Evolutionary conservation across 441 rosid species (phyloP).

Genomic region (Eruca vesicaria): DNA sequence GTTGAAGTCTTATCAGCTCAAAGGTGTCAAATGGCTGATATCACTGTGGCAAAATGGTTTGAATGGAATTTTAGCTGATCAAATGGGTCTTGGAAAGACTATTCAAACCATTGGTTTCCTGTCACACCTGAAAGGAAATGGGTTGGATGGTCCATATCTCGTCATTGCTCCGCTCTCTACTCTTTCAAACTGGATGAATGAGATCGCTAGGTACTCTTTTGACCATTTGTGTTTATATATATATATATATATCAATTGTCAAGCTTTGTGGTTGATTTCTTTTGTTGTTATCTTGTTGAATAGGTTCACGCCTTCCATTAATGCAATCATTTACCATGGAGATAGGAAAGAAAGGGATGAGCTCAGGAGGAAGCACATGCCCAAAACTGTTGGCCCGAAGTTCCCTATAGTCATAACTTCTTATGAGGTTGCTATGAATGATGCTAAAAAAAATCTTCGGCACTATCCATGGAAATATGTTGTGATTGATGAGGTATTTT

Average conservation of each 20-base stretch:
- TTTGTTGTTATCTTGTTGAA: conserved; percentile 9
- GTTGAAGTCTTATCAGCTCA: conserved; percentile 85
- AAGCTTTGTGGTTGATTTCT: background rate
- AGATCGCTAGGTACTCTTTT: conserved; percentile 63
- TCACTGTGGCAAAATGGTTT: conserved; percentile 97
- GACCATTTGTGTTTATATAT: conserved; percentile 31
- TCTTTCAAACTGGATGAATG: conserved; percentile 90
- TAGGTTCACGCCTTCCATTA: conserved; percentile 80
- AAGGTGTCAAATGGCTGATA: conserved; percentile 96
- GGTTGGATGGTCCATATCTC: conserved; percentile 87
- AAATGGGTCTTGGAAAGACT: conserved; percentile 99
- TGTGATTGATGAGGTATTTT: conserved; percentile 89
- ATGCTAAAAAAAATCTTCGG: conserved; percentile 63
- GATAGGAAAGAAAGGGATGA: conserved; percentile 63
- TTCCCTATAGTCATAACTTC: conserved; percentile 91
- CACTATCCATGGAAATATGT: conserved; percentile 89
- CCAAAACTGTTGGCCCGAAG: conserved; percentile 63
- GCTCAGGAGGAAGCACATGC: conserved; percentile 73
- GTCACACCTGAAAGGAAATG: conserved; percentile 84
- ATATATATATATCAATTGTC: too few relatives aligned
- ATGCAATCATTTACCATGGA: conserved; percentile 89
- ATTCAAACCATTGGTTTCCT: conserved; percentile 95
- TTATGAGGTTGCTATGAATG: conserved; percentile 87
- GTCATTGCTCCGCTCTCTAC: conserved; percentile 97
- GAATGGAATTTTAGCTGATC: conserved; percentile 98